A percentile compares a stretch with the other conserved stretches of the same genome.
Conservation (phyloP, 371 early-diverging fungal species). For the Mortierella sp. region DNA sequence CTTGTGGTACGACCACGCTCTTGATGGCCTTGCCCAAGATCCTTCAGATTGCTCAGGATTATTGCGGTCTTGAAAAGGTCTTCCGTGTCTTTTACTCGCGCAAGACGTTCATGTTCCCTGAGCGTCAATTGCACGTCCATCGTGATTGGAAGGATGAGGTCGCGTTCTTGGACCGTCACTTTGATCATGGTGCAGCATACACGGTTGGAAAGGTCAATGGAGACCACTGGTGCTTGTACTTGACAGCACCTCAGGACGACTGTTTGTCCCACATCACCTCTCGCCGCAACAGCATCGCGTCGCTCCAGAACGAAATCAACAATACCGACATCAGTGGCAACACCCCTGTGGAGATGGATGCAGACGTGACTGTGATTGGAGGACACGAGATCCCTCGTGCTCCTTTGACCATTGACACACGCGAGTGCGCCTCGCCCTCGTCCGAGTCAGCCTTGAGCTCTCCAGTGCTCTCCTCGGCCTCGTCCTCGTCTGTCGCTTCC, state of each 20-base stretch:
- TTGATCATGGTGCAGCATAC: constrained; percentile 86
- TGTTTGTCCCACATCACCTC: constrained; percentile 37
- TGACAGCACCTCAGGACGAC: constrained; percentile 75
- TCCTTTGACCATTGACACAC: constrained; percentile 36
- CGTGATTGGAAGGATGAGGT: constrained; percentile 93
- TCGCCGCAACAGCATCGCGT: constrained; percentile 31
- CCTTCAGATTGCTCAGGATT: constrained; percentile 81
- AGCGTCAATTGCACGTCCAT: constrained; percentile 89
- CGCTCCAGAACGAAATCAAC: constrained; percentile 14
- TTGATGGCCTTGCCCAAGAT: constrained; percentile 86
- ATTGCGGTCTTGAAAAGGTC: constrained; percentile 76
- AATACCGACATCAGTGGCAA: neutral
- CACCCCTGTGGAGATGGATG: neutral
- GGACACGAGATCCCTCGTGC: constrained; percentile 10
- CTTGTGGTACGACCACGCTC: constrained; percentile 96
- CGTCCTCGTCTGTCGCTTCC: constrained; percentile 30
- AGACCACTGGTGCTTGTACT: constrained; percentile 96
- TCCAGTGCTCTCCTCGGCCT: constrained; percentile 10
- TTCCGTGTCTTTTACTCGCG: constrained; percentile 94
- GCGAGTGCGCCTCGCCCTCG: constrained; percentile 24
- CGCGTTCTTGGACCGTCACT: constrained; percentile 71
- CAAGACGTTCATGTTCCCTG: constrained; percentile 96
- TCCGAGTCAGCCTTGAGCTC: constrained; percentile 30
- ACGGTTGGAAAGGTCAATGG: constrained; percentile 92
- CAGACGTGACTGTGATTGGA: constrained; percentile 25